phyloP scores from a whole-genome alignment of 2,329 filamentous ascomycete genomes.

The Thelonectria blattea region DNA sequence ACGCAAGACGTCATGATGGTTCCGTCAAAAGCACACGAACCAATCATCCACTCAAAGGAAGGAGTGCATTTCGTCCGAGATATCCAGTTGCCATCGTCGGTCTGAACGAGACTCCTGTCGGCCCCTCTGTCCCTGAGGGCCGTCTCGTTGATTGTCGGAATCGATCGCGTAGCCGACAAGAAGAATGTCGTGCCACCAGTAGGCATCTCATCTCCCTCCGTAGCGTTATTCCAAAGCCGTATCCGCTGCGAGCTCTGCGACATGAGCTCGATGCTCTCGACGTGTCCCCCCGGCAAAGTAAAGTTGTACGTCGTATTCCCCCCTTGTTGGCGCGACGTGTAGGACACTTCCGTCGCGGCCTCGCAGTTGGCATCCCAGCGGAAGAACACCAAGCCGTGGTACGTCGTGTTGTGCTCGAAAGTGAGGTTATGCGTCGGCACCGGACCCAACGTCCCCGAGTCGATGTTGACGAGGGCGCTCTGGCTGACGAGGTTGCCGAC shows the following conservation, averaged over 20 bases:
- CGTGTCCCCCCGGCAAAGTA: constrained; percentile 21
- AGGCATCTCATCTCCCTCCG: constrained; percentile 18
- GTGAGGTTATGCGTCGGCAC: constrained; percentile 31
- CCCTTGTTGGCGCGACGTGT: constrained; percentile 15
- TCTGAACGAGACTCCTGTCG: constrained; percentile 26
- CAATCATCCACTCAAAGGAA: constrained; percentile 22
- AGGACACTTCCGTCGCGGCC: constrained; percentile 27
- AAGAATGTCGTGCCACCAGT: constrained; percentile 23
- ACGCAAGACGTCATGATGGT: constrained; percentile 27
- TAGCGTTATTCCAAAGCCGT: constrained; percentile 22
- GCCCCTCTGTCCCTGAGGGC: constrained; percentile 17
- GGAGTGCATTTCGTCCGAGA: constrained; percentile 28
- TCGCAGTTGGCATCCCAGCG: constrained; percentile 29
- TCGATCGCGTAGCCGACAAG: constrained; percentile 23
- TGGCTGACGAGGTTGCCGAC: constrained; percentile 31
- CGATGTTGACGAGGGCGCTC: constrained; percentile 27
- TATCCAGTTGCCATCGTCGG: constrained; percentile 27
- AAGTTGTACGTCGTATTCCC: constrained; percentile 30
- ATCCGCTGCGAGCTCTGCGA: constrained; percentile 18
- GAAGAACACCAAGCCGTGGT: constrained; percentile 28
- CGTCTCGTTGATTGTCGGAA: constrained; percentile 28
- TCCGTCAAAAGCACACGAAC: constrained; percentile 29
- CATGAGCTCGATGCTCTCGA: constrained; percentile 25
- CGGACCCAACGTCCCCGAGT: constrained; percentile 25
- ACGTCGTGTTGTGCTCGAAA: constrained; percentile 26